Conservation (phyloP, 2,329 filamentous ascomycete species). For the Cladophialophora carrionii region DNA sequence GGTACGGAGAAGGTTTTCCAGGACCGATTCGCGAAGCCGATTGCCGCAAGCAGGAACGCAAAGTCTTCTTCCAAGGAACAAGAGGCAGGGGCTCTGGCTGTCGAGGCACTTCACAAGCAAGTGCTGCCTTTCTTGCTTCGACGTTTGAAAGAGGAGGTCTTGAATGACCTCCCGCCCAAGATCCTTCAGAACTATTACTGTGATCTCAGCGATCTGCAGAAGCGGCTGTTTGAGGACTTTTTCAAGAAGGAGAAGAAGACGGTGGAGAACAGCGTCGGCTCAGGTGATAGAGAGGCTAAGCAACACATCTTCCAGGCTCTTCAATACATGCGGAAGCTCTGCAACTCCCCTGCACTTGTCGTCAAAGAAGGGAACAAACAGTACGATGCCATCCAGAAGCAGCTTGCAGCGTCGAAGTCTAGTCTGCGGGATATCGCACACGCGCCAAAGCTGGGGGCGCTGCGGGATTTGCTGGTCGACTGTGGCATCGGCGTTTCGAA, state of each 20-base stretch:
- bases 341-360: constrained; percentile 94
- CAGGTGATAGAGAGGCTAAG: constrained; percentile 88
- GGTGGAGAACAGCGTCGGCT: constrained; percentile 78
- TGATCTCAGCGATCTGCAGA: constrained; percentile 91
- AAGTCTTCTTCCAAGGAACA: constrained; percentile 99
- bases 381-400: constrained; percentile 83
- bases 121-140: constrained; percentile 94
- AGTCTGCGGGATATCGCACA: constrained; percentile 82
- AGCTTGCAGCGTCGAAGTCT: constrained; percentile 77
- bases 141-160: constrained; percentile 94
- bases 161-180: constrained; percentile 95
- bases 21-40: constrained; percentile 92
- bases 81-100: constrained; percentile 91
- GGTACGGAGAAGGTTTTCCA: constrained; percentile 96
- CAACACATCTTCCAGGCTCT: constrained; percentile 98
- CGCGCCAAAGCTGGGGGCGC: constrained; percentile 87
- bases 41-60: constrained; percentile 89
- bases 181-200: constrained; percentile 99
- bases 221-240: constrained; percentile 95
- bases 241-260: constrained; percentile 90
- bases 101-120: constrained; percentile 98
- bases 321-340: constrained; percentile 99
- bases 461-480: constrained; percentile 93
- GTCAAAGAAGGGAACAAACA: constrained; percentile 92
- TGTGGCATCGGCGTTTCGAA: constrained; percentile 83